A percentile compares a stretch with the other conserved stretches of the same genome.
Evolutionary conservation across 306 rosid species (phyloP).

Genomic region (Corylus americana): DNA sequence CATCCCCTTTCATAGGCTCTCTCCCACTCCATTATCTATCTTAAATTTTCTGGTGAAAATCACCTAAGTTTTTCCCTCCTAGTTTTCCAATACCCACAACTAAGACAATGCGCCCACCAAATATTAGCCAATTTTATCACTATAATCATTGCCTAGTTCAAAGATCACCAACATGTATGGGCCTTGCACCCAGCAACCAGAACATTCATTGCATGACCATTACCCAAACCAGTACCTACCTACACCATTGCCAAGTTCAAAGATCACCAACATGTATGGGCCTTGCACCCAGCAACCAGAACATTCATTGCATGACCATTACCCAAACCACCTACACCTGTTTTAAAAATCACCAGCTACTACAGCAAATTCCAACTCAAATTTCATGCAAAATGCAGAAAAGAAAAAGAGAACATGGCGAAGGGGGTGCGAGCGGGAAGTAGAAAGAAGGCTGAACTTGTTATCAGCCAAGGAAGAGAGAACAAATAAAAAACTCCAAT

Average conservation of each 20-base stretch:
- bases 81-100: background rate
- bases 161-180: background rate
- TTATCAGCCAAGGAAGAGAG: background rate
- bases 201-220: background rate
- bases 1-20: background rate
- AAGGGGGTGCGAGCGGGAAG: background rate
- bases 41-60: background rate
- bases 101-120: background rate
- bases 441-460: background rate
- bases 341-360: background rate
- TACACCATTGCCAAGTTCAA: no score
- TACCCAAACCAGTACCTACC: background rate
- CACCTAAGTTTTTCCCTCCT: background rate
- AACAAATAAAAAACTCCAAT: background rate
- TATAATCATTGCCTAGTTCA: background rate
- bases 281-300: no score
- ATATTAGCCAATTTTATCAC: background rate
- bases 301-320: no score
- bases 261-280: no score
- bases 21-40: background rate
- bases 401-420: background rate
- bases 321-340: no score
- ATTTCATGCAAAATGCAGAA: background rate
- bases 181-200: background rate
- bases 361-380: background rate